phyloP scores from a whole-genome alignment of 176 grass and related monocot species.

The Bonia amplexicaulis region DNA sequence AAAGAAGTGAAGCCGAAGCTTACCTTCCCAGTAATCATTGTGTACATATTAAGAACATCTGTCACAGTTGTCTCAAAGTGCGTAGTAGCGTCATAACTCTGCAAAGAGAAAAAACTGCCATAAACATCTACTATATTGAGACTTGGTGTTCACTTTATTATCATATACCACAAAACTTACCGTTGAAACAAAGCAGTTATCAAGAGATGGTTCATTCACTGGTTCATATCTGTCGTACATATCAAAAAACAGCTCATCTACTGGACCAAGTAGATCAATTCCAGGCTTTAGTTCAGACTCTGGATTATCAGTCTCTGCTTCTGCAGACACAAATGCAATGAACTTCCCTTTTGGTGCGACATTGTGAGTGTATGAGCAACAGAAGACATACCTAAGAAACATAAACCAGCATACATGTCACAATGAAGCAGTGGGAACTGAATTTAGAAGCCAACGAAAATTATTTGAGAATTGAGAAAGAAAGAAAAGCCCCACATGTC shows the following conservation, averaged over 20 bases:
- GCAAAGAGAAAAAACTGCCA: conserved; percentile 23
- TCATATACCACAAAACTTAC: conserved; percentile 32
- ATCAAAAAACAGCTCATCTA: conserved; percentile 88
- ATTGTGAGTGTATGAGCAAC: conserved; percentile 90
- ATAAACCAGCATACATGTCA: conserved; percentile 30
- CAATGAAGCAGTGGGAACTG: background rate
- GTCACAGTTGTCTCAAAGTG: conserved; percentile 86
- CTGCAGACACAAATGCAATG: conserved; percentile 85
- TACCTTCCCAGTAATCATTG: conserved; percentile 83
- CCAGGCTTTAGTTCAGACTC: conserved; percentile 67
- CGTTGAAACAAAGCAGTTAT: conserved; percentile 81
- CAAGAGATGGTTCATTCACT: conserved; percentile 75
- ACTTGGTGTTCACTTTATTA: background rate
- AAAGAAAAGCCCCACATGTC: conserved; percentile 61
- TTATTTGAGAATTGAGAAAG: background rate
- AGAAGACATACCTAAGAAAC: conserved; percentile 78
- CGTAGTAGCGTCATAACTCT: conserved; percentile 90
- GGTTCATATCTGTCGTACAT: conserved; percentile 79
- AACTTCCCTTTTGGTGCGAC: conserved; percentile 78
- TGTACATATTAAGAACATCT: conserved; percentile 85
- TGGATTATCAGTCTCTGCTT: conserved; percentile 69
- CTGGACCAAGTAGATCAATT: conserved; percentile 72
- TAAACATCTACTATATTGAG: background rate
- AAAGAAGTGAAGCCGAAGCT: background rate
- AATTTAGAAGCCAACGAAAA: background rate